Conservation (phyloP, 2,329 filamentous ascomycete species). For the Paecilomyces formosus region DNA sequence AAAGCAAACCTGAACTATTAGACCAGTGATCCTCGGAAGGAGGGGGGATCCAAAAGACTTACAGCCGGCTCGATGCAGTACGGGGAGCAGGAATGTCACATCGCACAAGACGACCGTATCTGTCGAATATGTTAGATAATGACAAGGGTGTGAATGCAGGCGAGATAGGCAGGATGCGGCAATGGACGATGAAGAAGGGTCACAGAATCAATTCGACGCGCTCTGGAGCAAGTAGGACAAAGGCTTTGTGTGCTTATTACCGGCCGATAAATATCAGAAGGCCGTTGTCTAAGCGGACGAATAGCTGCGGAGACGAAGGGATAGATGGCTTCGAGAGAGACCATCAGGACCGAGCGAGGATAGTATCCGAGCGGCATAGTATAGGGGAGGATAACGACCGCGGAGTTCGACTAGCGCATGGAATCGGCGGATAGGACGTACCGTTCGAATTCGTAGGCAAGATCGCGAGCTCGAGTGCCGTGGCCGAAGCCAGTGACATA, state of each 20-base stretch:
- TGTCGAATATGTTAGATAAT: constrained; percentile 42
- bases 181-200: neutral
- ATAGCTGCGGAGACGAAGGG: constrained; percentile 5
- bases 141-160: neutral
- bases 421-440: constrained; percentile 62
- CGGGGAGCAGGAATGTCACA: constrained; percentile 97
- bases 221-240: neutral
- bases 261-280: neutral
- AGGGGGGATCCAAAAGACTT: constrained; percentile 44
- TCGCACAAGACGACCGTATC: constrained; percentile 94
- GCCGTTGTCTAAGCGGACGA: constrained; percentile 5
- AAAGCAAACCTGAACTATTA: constrained; percentile 73
- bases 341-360: constrained; percentile 24
- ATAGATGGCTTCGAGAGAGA: constrained; percentile 12
- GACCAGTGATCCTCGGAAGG: constrained; percentile 23
- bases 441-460: constrained; percentile 99
- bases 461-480: constrained; percentile 95
- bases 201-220: neutral
- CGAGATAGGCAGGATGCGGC: constrained; percentile 8
- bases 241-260: neutral
- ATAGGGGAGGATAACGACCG: constrained; percentile 19
- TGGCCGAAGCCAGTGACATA: constrained; percentile 99
- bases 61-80: constrained; percentile 91
- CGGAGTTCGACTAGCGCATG: constrained; percentile 35
- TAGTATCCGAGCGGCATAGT: constrained; percentile 14